Evolutionary conservation across 495 filamentous ascomycete species (phyloP), one percentile per base, ranked within the genome.

Genomic region (Aspergillus kassunensis): DNA sequence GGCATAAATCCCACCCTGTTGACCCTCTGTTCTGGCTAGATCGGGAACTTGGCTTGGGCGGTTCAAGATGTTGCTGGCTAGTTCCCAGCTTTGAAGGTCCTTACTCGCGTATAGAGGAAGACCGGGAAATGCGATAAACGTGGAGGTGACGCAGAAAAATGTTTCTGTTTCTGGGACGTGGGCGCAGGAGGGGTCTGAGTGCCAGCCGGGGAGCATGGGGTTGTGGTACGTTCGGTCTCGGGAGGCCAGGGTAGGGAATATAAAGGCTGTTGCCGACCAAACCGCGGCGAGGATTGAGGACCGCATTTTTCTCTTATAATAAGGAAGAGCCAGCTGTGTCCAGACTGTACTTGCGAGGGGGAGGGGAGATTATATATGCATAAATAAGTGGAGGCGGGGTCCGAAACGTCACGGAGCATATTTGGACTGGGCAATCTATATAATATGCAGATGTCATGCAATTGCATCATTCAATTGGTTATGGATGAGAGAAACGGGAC

Each of bases 201-300:
- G 57, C 58, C 59, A 66, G 6, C 64, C 64, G 0, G 61, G 64
- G 9, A 66, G 15, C 30, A 60, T 53, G 4, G 63, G 63, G 43
- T 66, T 66, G 18, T n/a, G 23, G 30, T 55, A 55, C 27, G 47
- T 42, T 21, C 18, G 15, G 16, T 16, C 9, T 7, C 6, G 10
- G 30, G 30, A 6, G 24, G 24, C 24, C 4, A 27, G 24, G 4
- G 24, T 9, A 27, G 24, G 24, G 24, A 4, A 4, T 27, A 27
- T 27, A 4, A 27, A 4, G 4, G 24, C 18, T 13, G 6, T 19
- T 19, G 19, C 4, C 21, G 2, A 19, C 10, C 13, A 20, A 13
- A 41, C 8, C 4, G 4, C 1, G 19, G 19, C 1, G 5, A 41
- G 37, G 4, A 1, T 7, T 23, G 19, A 11, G 18, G 24, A 10